Evolutionary conservation across 306 rosid genomes (phyloP).

Genomic region (Fragaria nilgerrensis): DNA sequence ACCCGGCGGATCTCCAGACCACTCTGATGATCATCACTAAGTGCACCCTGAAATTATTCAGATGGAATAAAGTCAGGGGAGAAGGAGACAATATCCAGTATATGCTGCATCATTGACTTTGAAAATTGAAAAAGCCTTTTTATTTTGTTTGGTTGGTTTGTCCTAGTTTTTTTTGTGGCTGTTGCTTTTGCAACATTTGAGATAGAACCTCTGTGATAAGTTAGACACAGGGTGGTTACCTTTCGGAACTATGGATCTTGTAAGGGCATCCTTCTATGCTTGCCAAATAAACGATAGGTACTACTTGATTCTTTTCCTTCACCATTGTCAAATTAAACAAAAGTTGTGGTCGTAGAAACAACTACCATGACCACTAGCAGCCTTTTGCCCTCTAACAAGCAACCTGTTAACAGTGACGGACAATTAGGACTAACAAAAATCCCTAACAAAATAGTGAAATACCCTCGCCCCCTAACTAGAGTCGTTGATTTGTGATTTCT

Average conservation of each 20-base stretch:
- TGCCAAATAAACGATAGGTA: slow-evolving; percentile 57
- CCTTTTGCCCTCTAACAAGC: too few relatives aligned
- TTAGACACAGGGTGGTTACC: slow-evolving; percentile 41
- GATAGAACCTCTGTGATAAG: slow-evolving; percentile 39
- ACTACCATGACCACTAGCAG: too few relatives aligned
- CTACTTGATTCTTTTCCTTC: slow-evolving; percentile 39
- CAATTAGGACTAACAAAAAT: too few relatives aligned
- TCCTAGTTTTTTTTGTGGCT: slow-evolving; percentile 27
- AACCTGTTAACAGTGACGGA: too few relatives aligned
- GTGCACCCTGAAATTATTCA: slow-evolving; percentile 30
- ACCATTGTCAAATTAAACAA: not conserved
- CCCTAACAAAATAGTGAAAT: too few relatives aligned
- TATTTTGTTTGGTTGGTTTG: slow-evolving; percentile 42
- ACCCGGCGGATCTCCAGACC: slow-evolving; percentile 92
- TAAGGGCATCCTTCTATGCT: slow-evolving; percentile 31
- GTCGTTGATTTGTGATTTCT: too few relatives aligned
- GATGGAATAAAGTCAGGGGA: slow-evolving; percentile 50
- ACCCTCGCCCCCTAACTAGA: too few relatives aligned
- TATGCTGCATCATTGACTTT: slow-evolving; percentile 34
- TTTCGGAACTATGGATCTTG: slow-evolving; percentile 36
- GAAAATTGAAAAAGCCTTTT: slow-evolving; percentile 40
- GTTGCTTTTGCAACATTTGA: slow-evolving; percentile 44
- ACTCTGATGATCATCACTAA: slow-evolving; percentile 69
- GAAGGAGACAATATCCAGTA: slow-evolving; percentile 43
- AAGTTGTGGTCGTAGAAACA: not conserved